Conservation (phyloP, 2,329 filamentous ascomycete species). For the Cladorrhinum sp. region DNA sequence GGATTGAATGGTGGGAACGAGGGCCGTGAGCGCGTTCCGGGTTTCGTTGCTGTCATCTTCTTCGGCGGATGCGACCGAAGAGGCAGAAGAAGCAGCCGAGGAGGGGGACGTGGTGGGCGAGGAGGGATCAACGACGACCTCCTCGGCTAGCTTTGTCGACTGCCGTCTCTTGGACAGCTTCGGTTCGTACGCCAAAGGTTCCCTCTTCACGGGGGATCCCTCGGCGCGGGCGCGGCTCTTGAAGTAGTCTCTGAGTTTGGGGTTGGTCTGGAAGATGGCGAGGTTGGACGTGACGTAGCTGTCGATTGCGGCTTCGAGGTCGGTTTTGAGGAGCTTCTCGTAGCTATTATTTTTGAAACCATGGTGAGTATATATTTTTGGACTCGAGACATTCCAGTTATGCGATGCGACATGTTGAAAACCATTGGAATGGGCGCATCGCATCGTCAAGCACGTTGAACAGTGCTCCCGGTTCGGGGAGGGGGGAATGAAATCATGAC, state of each 20-base stretch:
- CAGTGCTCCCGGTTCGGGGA: no score
- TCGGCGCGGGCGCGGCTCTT: conserved; percentile 58
- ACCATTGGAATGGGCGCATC: no score
- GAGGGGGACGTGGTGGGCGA: background rate
- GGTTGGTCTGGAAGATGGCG: conserved; percentile 59
- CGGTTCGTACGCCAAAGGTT: conserved; percentile 36
- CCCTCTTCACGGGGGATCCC: conserved; percentile 61
- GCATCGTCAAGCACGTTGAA: no score
- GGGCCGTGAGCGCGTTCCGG: conserved; percentile 3
- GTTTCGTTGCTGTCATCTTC: background rate
- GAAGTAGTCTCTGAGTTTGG: conserved; percentile 73
- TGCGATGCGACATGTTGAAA: no score
- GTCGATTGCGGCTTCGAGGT: conserved; percentile 74
- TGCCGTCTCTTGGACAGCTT: conserved; percentile 45
- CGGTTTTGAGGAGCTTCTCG: conserved; percentile 70
- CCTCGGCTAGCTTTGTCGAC: conserved; percentile 44
- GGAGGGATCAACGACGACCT: conserved; percentile 36
- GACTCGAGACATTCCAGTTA: no score
- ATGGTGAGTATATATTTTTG: background rate
- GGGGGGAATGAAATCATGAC: background rate
- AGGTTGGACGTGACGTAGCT: conserved; percentile 69
- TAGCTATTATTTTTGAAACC: conserved; percentile 47
- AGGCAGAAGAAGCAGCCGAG: background rate
- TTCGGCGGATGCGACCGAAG: conserved; percentile 1
- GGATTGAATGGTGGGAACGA: conserved; percentile 33